Evolutionary conservation across 176 grass and related monocot genomes (phyloP), one percentile per base, ranked within the genome.

Genomic region (Oryza longistaminata): DNA sequence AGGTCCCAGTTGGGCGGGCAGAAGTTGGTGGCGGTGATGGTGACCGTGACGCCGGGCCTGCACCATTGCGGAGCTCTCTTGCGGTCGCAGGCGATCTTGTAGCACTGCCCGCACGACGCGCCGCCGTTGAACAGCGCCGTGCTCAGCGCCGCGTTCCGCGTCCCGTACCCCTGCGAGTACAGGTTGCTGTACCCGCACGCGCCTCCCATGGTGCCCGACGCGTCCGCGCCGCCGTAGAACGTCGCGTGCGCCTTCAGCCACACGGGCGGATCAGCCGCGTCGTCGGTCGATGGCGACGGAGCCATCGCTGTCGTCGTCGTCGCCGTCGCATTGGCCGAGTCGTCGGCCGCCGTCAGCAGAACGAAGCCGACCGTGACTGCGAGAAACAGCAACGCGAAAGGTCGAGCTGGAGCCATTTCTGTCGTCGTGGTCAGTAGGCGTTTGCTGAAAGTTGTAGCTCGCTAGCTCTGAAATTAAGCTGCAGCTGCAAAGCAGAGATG

Each of bases 131-230:
- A 97, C 3, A 96, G 76, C n/a, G 78, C 85, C 53, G 94, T 93
- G 94, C 94, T 96, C 42, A 97, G 84, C 71, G 94, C 94, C 81
- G 91, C 12, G 26, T 81, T 93, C 4, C 87, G 65, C 25, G 81
- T 89, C 10, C 90, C 90, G 74, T 90, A 92, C 0, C 90, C 90
- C 43, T 78, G 75, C 42, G 74, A 73, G 79, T 77, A 88, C 17
- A 90, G 11, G 80, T 91, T 88, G n/a, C 87, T 64, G 60, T 94
- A 94, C 3, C 92, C 92, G 24, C 92, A 94, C 17, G 92, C 92
- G 52, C 92, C 92, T 19, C 78, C 88, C 80, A 82, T 91, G 2
- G 92, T 94, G 16, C 87, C 79, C 0, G 88, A 94, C 34, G 88
- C 92, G 13, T 91, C 92, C 4, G 71, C 31, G 61, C 90, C 90